phyloP scores from a whole-genome alignment of 768 basidiomycete species.

The Agrocybe praecox region DNA sequence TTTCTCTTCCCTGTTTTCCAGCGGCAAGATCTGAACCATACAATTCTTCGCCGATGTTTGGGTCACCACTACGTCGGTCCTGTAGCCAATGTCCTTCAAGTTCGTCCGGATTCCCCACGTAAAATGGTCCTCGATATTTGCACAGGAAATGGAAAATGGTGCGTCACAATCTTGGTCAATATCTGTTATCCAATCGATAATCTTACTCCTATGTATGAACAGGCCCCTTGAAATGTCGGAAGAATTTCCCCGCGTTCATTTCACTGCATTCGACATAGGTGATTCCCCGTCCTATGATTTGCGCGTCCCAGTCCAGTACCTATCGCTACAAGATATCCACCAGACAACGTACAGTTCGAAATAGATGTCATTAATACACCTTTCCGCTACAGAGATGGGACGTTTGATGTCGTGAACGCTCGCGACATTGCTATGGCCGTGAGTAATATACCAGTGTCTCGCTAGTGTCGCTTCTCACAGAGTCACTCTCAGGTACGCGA shows the following conservation, averaged over 20 bases:
- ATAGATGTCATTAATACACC: constrained; percentile 62
- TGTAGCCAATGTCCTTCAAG: constrained; percentile 53
- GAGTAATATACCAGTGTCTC: constrained; percentile 26
- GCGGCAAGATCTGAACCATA: constrained; percentile 57
- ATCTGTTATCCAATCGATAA: constrained; percentile 19
- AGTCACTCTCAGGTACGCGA: constrained; percentile 47
- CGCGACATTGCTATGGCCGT: constrained; percentile 63
- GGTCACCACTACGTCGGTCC: constrained; percentile 65
- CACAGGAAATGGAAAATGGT: constrained; percentile 79
- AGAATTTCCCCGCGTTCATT: constrained; percentile 63
- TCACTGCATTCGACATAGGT: constrained; percentile 82
- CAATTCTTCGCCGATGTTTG: constrained; percentile 48
- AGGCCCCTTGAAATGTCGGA: constrained; percentile 80
- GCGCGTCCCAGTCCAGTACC: constrained; percentile 50
- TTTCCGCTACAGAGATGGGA: constrained; percentile 50
- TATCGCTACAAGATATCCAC: constrained; percentile 67
- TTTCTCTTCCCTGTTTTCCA: constrained; percentile 26
- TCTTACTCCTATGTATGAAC: constrained; percentile 19
- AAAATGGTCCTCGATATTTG: constrained; percentile 73
- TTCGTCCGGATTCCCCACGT: constrained; percentile 31
- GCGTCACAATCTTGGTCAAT: constrained; percentile 22
- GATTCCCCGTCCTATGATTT: constrained; percentile 6
- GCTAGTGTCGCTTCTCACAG: not conserved
- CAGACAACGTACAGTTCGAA: constrained; percentile 64
- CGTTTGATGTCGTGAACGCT: constrained; percentile 73